Evolutionary conservation across 1,284 basidiomycete genomes (phyloP).

Genomic region (Leccinum solheimii): DNA sequence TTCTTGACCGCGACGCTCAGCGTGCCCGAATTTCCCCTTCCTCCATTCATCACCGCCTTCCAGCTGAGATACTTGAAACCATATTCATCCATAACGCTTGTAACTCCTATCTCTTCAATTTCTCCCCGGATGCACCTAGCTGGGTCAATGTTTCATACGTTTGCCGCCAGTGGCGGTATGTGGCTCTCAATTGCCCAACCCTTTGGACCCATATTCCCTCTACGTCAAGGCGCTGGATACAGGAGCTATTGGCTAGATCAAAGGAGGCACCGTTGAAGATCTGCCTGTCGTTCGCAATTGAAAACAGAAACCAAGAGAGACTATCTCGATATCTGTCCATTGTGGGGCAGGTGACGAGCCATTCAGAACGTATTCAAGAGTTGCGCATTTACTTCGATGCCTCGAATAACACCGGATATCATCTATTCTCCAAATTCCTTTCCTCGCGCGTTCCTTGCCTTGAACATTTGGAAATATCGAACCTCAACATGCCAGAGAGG

Average conservation of each 20-base stretch:
- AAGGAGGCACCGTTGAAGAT: conserved; percentile 32
- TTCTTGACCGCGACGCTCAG: not conserved
- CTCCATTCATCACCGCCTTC: not conserved
- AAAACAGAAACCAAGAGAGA: conserved; percentile 5
- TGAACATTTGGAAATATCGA: conserved; percentile 4
- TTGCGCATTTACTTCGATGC: not conserved
- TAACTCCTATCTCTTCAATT: not conserved
- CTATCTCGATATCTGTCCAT: conserved; percentile 1
- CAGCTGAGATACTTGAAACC: not conserved
- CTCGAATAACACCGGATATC: too few relatives aligned
- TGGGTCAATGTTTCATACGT: conserved; percentile 32
- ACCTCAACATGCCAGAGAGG: not conserved
- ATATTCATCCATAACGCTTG: not conserved
- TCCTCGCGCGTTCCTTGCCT: conserved; percentile 3
- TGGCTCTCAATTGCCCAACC: conserved; percentile 22
- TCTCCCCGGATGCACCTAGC: not conserved
- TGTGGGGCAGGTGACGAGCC: not conserved
- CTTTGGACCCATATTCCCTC: conserved; percentile 35
- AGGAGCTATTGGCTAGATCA: conserved; percentile 36
- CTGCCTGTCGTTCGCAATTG: conserved; percentile 14
- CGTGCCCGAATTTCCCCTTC: not conserved
- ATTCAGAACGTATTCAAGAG: conserved; percentile 3
- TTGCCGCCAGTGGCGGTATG: conserved; percentile 29
- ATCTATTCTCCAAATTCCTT: not conserved
- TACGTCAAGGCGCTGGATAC: conserved; percentile 24